phyloP scores from a whole-genome alignment of 2,329 filamentous ascomycete species.

The Trichoderma simmonsii region DNA sequence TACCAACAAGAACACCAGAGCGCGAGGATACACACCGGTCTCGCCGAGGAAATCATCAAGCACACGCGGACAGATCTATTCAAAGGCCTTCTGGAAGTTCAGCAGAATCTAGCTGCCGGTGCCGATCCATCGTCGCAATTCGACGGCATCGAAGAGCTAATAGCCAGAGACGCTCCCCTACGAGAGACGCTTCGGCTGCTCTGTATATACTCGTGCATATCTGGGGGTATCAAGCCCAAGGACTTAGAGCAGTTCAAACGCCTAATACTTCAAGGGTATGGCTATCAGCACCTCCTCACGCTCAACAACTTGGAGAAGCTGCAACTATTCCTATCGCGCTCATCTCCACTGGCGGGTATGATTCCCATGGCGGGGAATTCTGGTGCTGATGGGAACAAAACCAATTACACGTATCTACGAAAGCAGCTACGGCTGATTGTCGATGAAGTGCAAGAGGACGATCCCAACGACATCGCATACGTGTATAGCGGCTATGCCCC shows the following conservation, averaged over 20 bases:
- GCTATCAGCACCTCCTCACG: constrained; percentile 90
- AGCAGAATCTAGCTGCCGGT: constrained; percentile 91
- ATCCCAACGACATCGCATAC: constrained; percentile 94
- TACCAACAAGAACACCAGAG: constrained; percentile 94
- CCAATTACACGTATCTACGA: constrained; percentile 85
- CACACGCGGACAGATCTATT: constrained; percentile 87
- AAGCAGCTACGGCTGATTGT: constrained; percentile 86
- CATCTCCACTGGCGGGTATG: constrained; percentile 74
- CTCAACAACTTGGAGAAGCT: constrained; percentile 85
- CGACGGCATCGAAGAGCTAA: constrained; percentile 90
- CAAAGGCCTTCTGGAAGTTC: constrained; percentile 82
- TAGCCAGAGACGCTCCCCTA: constrained; percentile 78
- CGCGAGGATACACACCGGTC: constrained; percentile 83
- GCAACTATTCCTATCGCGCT: constrained; percentile 75
- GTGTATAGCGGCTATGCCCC: constrained; percentile 97
- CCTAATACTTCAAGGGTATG: constrained; percentile 86
- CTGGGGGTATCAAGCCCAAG: constrained; percentile 80
- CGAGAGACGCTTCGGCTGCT: constrained; percentile 79
- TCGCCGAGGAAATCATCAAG: constrained; percentile 95
- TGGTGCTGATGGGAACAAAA: constrained; percentile 62
- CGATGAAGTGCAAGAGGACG: constrained; percentile 93
- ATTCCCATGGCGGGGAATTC: constrained; percentile 65
- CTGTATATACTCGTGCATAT: constrained; percentile 87
- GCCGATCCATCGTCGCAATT: constrained; percentile 86
- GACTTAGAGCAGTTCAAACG: constrained; percentile 89